Evolutionary conservation across 2,329 filamentous ascomycete species (phyloP).

Genomic region (Chalaropsis ovoidea): DNA sequence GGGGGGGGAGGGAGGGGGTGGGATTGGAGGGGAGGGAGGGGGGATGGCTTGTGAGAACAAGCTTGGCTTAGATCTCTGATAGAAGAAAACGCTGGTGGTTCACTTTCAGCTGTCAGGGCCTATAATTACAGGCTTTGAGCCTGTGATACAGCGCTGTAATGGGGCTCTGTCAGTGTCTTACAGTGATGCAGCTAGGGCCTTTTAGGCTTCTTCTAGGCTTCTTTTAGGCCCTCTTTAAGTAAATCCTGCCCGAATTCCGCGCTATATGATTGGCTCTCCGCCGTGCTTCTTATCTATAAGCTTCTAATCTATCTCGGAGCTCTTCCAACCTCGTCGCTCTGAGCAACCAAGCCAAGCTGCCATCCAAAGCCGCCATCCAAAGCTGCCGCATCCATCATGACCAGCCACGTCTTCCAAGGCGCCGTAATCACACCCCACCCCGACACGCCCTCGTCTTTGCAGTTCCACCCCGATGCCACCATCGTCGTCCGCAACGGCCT

Average conservation of each 20-base stretch:
- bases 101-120: too few species aligned
- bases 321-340: not conserved
- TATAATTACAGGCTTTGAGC: not conserved
- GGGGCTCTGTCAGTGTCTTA: not conserved
- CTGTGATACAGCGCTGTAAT: not conserved
- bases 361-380: not conserved
- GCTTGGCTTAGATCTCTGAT: too few species aligned
- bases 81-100: not conserved
- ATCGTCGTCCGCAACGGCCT: conserved; percentile 15
- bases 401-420: conserved; percentile 8
- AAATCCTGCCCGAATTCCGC: not conserved
- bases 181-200: not conserved
- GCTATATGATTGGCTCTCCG: not conserved
- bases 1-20: too few species aligned
- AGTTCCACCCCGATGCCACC: conserved; percentile 8
- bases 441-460: not conserved
- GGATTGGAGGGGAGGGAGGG: too few species aligned
- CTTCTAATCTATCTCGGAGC: not conserved
- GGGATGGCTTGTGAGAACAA: too few species aligned
- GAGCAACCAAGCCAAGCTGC: not conserved
- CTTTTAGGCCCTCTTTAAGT: not conserved
- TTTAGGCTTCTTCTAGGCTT: conserved; percentile 8
- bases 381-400: not conserved
- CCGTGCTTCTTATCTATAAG: not conserved
- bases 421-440: conserved; percentile 19